These are phyloP conservation scores for Mesembryanthemum crystallinum DNA, from an alignment of 148 eudicot genomes.

Conservation along the genomic window DNA sequence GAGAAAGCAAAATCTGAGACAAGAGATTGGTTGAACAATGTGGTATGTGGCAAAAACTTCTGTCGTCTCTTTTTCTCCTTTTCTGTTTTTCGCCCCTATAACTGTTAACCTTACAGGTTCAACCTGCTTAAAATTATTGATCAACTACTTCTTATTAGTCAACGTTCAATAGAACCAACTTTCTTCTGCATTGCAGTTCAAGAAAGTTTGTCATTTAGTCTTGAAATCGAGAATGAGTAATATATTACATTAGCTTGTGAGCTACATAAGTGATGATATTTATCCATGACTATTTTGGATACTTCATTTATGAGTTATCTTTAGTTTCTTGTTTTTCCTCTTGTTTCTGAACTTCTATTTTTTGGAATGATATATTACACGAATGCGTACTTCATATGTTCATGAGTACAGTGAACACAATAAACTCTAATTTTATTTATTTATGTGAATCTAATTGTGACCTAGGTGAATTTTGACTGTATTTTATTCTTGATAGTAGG, in stretches of 20 bases:
- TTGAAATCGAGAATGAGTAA: too few relatives aligned
- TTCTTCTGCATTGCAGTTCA: background rate
- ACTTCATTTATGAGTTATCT: background rate
- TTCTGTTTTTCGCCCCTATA: background rate
- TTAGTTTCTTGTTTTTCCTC: background rate
- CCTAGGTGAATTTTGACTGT: too few relatives aligned
- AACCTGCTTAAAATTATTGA: background rate
- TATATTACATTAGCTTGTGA: too few relatives aligned
- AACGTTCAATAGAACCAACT: background rate
- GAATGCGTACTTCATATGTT: background rate
- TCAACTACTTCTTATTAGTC: background rate
- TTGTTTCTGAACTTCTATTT: too few relatives aligned
- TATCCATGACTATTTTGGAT: background rate
- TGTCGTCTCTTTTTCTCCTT: background rate
- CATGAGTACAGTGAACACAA: background rate
- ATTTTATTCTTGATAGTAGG: too few relatives aligned
- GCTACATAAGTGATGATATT: too few relatives aligned
- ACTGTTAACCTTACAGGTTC: background rate
- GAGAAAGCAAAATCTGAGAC: slow-evolving; percentile 99
- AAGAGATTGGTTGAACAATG: slow-evolving; percentile 95
- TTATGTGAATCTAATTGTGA: background rate
- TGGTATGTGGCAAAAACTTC: slow-evolving; percentile 50
- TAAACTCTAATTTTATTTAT: too few relatives aligned
- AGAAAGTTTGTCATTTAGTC: background rate
- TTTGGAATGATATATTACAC: background rate